These are phyloP conservation scores for Cynara cardunculus DNA, from an alignment of 129 eudicot species.

Conservation along the genomic window DNA sequence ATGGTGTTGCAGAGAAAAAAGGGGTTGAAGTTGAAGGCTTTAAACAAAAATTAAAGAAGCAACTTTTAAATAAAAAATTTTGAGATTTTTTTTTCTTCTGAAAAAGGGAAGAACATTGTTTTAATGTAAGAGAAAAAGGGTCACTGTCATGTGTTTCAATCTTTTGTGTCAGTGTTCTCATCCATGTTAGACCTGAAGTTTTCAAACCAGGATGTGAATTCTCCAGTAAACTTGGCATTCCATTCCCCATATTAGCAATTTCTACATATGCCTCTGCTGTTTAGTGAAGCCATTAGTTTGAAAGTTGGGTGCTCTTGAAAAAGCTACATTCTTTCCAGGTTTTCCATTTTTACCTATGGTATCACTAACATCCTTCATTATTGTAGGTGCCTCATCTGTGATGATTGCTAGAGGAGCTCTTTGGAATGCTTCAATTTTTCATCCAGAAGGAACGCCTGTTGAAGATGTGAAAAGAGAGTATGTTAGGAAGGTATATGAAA, in stretches of 20 bases:
- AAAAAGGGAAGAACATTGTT: no score
- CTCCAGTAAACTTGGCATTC: background rate
- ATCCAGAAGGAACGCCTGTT: slow-evolving; percentile 56
- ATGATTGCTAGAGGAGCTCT: slow-evolving; percentile 98
- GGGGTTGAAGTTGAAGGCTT: no score
- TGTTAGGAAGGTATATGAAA: slow-evolving; percentile 71
- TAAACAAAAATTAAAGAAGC: no score
- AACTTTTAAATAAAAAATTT: no score
- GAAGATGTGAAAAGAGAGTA: slow-evolving; percentile 80
- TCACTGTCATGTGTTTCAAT: no score
- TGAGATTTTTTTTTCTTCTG: no score
- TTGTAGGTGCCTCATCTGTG: slow-evolving; percentile 73
- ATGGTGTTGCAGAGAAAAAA: no score
- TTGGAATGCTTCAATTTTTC: slow-evolving; percentile 93
- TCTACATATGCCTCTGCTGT: background rate
- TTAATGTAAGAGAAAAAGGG: no score
- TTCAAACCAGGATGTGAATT: no score
- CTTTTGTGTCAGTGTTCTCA: no score
- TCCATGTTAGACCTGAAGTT: background rate
- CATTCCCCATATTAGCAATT: background rate
- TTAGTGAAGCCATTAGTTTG: background rate
- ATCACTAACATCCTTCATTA: background rate
- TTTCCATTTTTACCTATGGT: background rate
- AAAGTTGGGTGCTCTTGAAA: background rate
- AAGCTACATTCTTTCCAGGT: background rate